Percentiles rank a stretch among this genome's conserved stretches.
phyloP scores from a whole-genome alignment of 225 moss, liverwort and hornwort genomes.

The Thuidium tamariscinum region DNA sequence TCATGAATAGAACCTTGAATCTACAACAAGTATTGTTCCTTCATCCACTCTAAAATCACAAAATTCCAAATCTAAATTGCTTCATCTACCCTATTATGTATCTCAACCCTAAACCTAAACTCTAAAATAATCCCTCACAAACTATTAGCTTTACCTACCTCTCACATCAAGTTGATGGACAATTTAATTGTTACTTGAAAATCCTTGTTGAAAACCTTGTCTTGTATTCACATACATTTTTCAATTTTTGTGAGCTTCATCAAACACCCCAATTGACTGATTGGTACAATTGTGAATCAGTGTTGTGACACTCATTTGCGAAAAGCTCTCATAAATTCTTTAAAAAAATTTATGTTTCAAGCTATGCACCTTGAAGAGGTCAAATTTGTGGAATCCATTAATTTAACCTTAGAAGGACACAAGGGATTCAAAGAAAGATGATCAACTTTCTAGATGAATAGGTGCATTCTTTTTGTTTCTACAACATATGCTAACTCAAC shows the following conservation, averaged over 20 bases:
- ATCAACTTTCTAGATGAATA: too few species aligned
- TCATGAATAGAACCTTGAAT: too few species aligned
- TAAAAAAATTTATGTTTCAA: background rate
- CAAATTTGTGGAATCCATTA: background rate
- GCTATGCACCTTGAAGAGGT: rapidly evolving
- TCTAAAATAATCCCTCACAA: too few species aligned
- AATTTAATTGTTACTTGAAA: background rate
- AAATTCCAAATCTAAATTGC: background rate
- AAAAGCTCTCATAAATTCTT: background rate
- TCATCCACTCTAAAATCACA: background rate
- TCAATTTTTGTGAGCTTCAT: too few species aligned
- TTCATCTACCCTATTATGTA: background rate
- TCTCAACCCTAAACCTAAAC: background rate
- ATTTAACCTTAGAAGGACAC: background rate
- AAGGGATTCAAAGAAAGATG: rapidly evolving
- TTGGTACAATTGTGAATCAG: background rate
- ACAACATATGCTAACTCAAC: too few species aligned
- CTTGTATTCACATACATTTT: background rate
- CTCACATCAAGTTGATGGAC: background rate
- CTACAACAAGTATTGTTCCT: background rate
- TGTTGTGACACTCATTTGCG: background rate
- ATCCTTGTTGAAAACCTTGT: background rate
- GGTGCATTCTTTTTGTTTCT: background rate
- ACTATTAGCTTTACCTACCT: background rate
- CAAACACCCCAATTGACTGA: too few species aligned